Evolutionary conservation across 75 land plant genomes (phyloP), one percentile per base, ranked within the genome.

Genomic region (Isoetes taiwanensis): DNA sequence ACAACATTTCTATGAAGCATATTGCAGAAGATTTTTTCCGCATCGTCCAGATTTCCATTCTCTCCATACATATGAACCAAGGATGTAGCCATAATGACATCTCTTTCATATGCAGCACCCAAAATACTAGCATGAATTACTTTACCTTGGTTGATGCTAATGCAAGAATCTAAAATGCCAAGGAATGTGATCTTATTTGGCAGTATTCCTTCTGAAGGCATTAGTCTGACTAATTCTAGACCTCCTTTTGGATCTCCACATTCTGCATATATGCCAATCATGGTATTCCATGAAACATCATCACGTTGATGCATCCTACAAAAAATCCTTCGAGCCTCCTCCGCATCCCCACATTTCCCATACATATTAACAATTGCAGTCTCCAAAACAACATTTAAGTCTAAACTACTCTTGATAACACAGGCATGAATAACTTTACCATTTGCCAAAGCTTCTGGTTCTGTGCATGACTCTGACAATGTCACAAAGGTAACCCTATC

Each of bases 271-370:
- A 38, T 5, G 8, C 43, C 40, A 19, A 63, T 52, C 56, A 63
- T 63, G 1, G 65, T 48, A 12, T 52, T 52, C 65, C 65, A 63
- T 1, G 65, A 26, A 16, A 63, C 65, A 4, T 34, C 58, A 34
- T 63, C 53, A 27, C 38, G 34, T 2, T 32, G 28, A 33, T 19
- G 23, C 24, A 53, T 31, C 8, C 16, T n/a, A 12, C 53, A 3
- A 33, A 63, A 63, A 17, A 53, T 3, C 27, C 16, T 14, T 1
- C 4, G 16, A 1, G 65, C 65, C 32, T 29, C 65, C 8, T 53
- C 38, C 5, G 26, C 6, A 9, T 28, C 32, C 1, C 39, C 39
- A n/a, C 50, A 46, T n/a, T 46, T 46, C 12, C 25, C 50, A n/a
- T 46, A 46, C 50, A 46, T 46, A 23, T 46, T 5, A 8, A 46